Evolutionary conservation across 176 grass and related monocot species (phyloP), one percentile per base, ranked within the genome.

Genomic region (Lolium perenne): DNA sequence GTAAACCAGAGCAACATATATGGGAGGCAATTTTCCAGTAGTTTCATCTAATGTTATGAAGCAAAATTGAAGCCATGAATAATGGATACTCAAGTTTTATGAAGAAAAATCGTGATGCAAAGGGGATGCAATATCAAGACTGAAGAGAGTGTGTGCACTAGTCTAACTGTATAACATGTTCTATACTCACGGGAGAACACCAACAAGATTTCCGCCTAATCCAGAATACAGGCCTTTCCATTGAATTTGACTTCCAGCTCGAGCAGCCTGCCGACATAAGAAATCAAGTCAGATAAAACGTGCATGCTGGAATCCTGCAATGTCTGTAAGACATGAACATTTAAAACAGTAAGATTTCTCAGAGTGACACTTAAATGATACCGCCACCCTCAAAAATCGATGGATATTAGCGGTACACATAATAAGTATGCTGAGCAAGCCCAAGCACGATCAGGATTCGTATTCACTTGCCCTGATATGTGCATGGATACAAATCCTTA

Each of bases 151-250:
- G 50, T 8, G 21, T 83, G 9, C 13, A 38, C 6, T 68, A 6
- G 10, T 35, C 13, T 47, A 46, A 60, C 38, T 60, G 5, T 45
- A 50, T 75, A 49, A 64, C 26, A 72, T 57, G 25, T 16, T 82
- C 53, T 74, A 25, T 74, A 90, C 95, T 98, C 64, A 98, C 95
- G 91, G 93, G 63, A 95, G 89, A 65, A 98, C 93, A 20, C 95
- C 95, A 53, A 84, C 86, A 20, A 98, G 64, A 88, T 98, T 98
- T 80, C 95, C 93, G 74, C 80, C 91, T 80, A 98, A 83, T 83
- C 95, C 95, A 76, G 95, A 93, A 86, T 98, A 98, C 40, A 98
- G 58, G 62, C 87, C 93, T 87, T 87, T 98, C 93, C 87, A 98
- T 82, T 94, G 47, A 87, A 98, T 95, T 87, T 60, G 84, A 78